Base-by-base conservation (phyloP, 768 basidiomycete species). In the Mycena belliarum region DNA sequence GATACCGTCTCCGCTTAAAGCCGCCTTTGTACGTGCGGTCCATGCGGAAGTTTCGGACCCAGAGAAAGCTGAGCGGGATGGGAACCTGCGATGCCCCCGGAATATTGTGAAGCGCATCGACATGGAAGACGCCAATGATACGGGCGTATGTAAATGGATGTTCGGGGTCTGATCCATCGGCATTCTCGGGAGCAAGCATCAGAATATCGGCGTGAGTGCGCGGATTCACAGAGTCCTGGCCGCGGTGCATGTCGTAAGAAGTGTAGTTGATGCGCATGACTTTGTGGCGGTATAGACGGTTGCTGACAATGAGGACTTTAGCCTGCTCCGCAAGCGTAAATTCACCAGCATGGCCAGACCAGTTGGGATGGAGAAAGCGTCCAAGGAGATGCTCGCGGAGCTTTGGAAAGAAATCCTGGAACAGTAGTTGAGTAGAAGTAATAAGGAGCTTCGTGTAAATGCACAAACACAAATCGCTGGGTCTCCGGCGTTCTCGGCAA, bases 311-410 rank as follows among this genome's bases (percentile, higher is more conserved):
- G 20, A 28, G 11, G 4, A 70, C 60, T 0, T 40, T 49, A 1
- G 63, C 60, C 2, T 32, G 61, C 47, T 64, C 63, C 37, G 52
- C 46, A 5, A 40, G 46, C 24, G 62, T 51, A 38, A 66, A 68
- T 7, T 52, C 37, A n/a, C 49, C n/a, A 10, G 28, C 57, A 37
- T 68, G 61, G 16, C 65, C 61, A 38, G 61, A 47, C 37, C 57
- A 61, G 11, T 59, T 45, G 1, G 35, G 52, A 24, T 61, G 51
- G 3, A 38, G 54, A 15, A 75, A 48, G 12, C 68, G 65, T 1
- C 65, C 64, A 21, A 74, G 70, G 7, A 72, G 56, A 35, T 74
- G 66, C 25, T 71, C 61, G 37, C 72, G 46, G 12, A 77, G 66
- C 20, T 70, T 58, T 0, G 66, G 42, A 3, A 67, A 12, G 52